phyloP scores from a whole-genome alignment of 2,329 filamentous ascomycete species.

The Dactylellina sp. region DNA sequence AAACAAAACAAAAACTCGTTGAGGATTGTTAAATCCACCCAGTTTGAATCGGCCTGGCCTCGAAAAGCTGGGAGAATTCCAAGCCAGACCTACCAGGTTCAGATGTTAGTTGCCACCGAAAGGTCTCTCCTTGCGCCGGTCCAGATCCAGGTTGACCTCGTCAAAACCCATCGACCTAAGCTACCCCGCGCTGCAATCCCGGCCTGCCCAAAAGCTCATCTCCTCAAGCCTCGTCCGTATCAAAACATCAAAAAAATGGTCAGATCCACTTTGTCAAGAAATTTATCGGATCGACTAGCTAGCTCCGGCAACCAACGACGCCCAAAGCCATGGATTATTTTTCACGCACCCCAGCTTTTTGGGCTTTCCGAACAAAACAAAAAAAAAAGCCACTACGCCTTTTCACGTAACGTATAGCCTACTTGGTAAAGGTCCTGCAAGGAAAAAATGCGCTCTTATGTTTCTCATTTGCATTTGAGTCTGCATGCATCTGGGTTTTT shows the following conservation, averaged over 20 bases:
- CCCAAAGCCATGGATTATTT: conserved; percentile 53
- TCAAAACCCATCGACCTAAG: background rate
- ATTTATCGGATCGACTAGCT: conserved; percentile 50
- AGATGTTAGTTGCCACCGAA: background rate
- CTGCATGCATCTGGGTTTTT: background rate
- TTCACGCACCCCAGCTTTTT: conserved; percentile 54
- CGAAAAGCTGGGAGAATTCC: conserved; percentile 37
- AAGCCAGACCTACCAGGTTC: conserved; percentile 22
- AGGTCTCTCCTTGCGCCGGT: conserved; percentile 4
- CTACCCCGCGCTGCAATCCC: conserved; percentile 52
- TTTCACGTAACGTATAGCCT: background rate
- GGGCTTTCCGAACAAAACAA: conserved; percentile 13
- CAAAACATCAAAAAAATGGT: background rate
- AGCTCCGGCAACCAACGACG: conserved; percentile 41
- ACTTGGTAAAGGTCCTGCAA: background rate
- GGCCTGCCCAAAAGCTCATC: conserved; percentile 14
- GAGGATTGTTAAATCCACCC: background rate
- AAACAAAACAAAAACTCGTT: background rate
- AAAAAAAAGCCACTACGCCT: background rate
- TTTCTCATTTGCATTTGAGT: conserved; percentile 33
- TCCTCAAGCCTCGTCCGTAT: background rate
- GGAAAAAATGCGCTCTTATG: conserved; percentile 18
- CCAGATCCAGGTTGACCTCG: background rate
- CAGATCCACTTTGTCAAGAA: conserved; percentile 33
- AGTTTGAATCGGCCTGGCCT: background rate